A percentile compares a stretch with the other conserved stretches of the same genome.
These are phyloP conservation scores for Wickerhamiella lipophila DNA, from an alignment of 805 yeast genomes.

Conservation along the genomic window DNA sequence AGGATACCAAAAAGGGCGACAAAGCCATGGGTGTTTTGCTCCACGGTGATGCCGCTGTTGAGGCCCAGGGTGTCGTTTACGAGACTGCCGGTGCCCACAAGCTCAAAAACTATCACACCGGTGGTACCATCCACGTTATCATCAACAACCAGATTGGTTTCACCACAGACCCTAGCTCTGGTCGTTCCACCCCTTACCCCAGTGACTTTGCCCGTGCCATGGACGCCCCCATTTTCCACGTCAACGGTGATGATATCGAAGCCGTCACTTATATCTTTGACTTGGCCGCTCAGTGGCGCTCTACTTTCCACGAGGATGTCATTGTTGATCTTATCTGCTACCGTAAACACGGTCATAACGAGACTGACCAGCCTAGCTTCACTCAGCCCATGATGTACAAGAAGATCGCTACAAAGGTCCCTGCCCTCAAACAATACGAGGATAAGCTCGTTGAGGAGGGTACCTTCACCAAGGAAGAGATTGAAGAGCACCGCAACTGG, in stretches of 20 bases:
- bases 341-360: conserved; percentile 98
- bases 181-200: conserved; percentile 96
- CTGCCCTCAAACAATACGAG: conserved; percentile 77
- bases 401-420: conserved; percentile 75
- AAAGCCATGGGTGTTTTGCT: conserved; percentile 86
- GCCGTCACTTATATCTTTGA: conserved; percentile 82
- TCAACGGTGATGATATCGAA: conserved; percentile 96
- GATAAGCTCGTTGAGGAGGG: conserved; percentile 73
- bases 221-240: conserved; percentile 98
- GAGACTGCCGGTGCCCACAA: conserved; percentile 93
- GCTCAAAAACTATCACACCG: conserved; percentile 91
- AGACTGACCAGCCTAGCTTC: conserved; percentile 97
- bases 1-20: conserved; percentile 58
- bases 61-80: conserved; percentile 98
- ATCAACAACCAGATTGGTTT: conserved; percentile 98
- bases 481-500: conserved; percentile 94
- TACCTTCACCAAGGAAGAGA: conserved; percentile 76
- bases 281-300: conserved; percentile 98
- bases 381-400: conserved; percentile 98
- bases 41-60: conserved; percentile 99
- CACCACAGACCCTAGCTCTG: conserved; percentile 96
- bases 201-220: conserved; percentile 93
- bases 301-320: conserved; percentile 90
- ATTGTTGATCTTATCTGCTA: conserved; percentile 95
- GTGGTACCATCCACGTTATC: conserved; percentile 95